These are phyloP conservation scores for Trichoderma guizhouense DNA, from an alignment of 2,329 filamentous ascomycete genomes.

Conservation along the genomic window DNA sequence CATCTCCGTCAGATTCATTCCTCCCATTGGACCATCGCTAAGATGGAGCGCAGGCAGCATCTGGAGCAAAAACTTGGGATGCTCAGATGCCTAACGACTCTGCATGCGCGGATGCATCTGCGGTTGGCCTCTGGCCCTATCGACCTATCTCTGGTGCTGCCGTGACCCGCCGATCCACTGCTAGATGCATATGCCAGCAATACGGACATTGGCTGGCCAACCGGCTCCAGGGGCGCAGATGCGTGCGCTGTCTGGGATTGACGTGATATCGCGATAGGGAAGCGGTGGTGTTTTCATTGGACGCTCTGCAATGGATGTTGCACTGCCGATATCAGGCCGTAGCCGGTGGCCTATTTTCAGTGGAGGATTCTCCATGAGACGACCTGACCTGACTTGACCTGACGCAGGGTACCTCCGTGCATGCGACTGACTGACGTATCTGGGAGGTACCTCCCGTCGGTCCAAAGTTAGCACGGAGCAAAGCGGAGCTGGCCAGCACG, in stretches of 20 bases:
- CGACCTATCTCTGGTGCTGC: conserved; percentile 1
- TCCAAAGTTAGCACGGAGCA: not conserved
- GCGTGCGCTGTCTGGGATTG: conserved; percentile 9
- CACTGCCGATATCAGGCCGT: conserved; percentile 3
- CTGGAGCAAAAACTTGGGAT: not conserved
- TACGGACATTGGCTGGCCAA: conserved; percentile 14
- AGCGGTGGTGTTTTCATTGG: conserved; percentile 1
- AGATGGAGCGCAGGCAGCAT: not conserved
- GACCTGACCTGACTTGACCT: not conserved
- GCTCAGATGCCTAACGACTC: conserved; percentile 8
- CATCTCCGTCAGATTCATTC: not conserved
- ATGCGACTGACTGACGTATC: not conserved
- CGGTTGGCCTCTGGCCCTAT: conserved; percentile 8
- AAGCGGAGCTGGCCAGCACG: not conserved
- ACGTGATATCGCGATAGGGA: not conserved
- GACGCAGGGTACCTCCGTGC: not conserved
- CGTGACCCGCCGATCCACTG: conserved; percentile 14
- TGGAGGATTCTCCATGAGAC: not conserved
- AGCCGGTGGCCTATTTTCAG: not conserved
- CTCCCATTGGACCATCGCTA: not conserved
- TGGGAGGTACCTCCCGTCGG: not conserved
- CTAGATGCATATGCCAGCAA: conserved; percentile 14
- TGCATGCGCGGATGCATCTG: conserved; percentile 5
- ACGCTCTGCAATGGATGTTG: not conserved
- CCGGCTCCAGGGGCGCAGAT: conserved; percentile 5